Evolutionary conservation across 2,329 filamentous ascomycete species (phyloP).

Genomic region (Diaporthe sp.): DNA sequence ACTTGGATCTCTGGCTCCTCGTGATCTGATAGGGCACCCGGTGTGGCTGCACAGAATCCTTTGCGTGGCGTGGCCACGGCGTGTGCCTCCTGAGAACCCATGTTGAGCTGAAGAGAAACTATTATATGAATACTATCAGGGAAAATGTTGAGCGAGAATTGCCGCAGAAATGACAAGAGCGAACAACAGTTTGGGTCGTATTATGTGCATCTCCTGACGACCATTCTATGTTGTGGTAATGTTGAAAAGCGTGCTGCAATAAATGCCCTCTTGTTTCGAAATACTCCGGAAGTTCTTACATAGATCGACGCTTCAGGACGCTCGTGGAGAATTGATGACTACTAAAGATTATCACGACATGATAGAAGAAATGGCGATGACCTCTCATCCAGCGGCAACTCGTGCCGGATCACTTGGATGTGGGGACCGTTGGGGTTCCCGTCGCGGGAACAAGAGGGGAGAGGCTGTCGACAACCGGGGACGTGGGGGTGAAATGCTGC

Average conservation of each 20-base stretch:
- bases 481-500: neutral
- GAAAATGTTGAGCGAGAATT: neutral
- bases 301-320: neutral
- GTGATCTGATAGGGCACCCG: neutral
- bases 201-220: neutral
- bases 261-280: neutral
- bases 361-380: slow-evolving; percentile 1
- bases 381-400: neutral
- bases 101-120: neutral
- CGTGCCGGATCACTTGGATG: neutral
- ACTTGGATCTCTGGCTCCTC: neutral
- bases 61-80: neutral
- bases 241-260: neutral
- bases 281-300: neutral
- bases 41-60: neutral
- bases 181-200: neutral
- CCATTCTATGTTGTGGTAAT: neutral
- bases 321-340: neutral
- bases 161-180: too few species aligned
- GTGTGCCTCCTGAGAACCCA: neutral
- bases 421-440: neutral
- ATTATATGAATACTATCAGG: neutral
- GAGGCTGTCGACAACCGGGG: neutral
- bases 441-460: neutral
- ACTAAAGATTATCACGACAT: neutral